Evolutionary conservation across 2,329 filamentous ascomycete species (phyloP).

Genomic region (Pseudocercospora cruenta): DNA sequence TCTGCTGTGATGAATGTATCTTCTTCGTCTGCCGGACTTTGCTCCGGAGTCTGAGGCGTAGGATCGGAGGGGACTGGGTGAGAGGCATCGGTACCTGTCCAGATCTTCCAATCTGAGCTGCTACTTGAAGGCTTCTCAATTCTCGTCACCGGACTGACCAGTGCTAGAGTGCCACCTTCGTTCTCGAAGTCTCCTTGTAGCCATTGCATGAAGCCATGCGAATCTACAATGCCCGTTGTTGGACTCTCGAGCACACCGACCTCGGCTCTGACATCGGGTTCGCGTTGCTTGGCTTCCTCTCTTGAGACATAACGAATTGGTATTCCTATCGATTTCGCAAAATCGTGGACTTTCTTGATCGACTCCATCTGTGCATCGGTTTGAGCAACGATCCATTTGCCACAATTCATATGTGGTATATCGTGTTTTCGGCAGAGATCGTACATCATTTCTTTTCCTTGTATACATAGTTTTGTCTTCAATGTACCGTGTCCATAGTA

Average conservation of each 20-base stretch:
- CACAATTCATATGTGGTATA: slow-evolving; percentile 74
- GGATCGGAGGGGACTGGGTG: slow-evolving; percentile 29
- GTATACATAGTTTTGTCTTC: slow-evolving; percentile 82
- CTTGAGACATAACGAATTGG: slow-evolving; percentile 71
- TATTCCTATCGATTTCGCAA: slow-evolving; percentile 61
- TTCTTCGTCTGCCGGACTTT: slow-evolving; percentile 45
- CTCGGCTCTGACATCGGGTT: slow-evolving; percentile 75
- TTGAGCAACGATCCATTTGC: slow-evolving; percentile 96
- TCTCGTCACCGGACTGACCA: slow-evolving; percentile 66
- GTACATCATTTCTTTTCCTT: slow-evolving; percentile 78
- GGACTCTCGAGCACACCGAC: slow-evolving; percentile 80
- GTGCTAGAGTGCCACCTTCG: slow-evolving; percentile 71
- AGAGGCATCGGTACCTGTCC: slow-evolving; percentile 41
- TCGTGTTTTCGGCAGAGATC: slow-evolving; percentile 68
- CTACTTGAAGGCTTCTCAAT: slow-evolving; percentile 58
- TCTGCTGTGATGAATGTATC: slow-evolving; percentile 67
- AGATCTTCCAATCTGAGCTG: slow-evolving; percentile 70
- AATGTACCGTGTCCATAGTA: slow-evolving; percentile 80
- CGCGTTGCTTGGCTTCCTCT: slow-evolving; percentile 64
- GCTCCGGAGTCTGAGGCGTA: slow-evolving; percentile 29
- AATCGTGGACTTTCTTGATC: slow-evolving; percentile 59
- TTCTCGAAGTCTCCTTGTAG: slow-evolving; percentile 79
- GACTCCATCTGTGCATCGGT: slow-evolving; percentile 69
- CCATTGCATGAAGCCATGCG: slow-evolving; percentile 79
- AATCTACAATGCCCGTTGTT: slow-evolving; percentile 88